Percentiles rank a stretch among this genome's conserved stretches.
phyloP scores from a whole-genome alignment of 306 rosid genomes.

The Echinosophora koreensis region DNA sequence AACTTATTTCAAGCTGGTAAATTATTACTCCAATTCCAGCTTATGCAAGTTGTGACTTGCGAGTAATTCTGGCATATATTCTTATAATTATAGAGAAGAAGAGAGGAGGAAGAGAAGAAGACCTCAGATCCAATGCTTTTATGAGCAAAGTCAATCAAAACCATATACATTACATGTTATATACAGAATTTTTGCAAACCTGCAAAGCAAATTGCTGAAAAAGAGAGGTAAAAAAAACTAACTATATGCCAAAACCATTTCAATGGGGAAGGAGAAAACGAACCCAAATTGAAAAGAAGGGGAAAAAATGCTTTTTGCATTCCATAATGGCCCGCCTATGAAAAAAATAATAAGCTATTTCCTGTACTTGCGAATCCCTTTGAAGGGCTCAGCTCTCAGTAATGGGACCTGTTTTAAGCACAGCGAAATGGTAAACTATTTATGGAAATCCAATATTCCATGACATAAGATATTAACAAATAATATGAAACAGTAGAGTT shows the following conservation, averaged over 20 bases:
- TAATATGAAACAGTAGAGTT: neutral
- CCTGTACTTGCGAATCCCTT: constrained; percentile 42
- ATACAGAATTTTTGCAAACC: constrained; percentile 27
- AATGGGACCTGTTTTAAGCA: constrained; percentile 57
- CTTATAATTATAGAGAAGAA: too few species aligned
- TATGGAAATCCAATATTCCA: constrained; percentile 2
- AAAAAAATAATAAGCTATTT: constrained; percentile 1
- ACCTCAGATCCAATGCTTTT: neutral
- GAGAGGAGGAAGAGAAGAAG: neutral
- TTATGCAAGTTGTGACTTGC: too few species aligned
- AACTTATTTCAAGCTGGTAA: too few species aligned
- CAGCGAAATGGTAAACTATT: constrained; percentile 15
- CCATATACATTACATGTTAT: constrained; percentile 19
- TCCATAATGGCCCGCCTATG: constrained; percentile 1
- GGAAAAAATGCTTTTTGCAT: neutral
- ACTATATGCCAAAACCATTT: neutral
- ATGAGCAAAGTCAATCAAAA: constrained; percentile 1
- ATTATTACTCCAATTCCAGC: too few species aligned
- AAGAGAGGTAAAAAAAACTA: neutral
- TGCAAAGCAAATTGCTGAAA: neutral
- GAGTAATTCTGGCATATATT: too few species aligned
- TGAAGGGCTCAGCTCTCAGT: constrained; percentile 49
- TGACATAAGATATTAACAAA: constrained; percentile 23
- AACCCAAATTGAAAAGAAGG: neutral
- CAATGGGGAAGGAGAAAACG: neutral